Evolutionary conservation across 2,329 filamentous ascomycete genomes (phyloP), one percentile per base, ranked within the genome.

Genomic region (Pochonia chlamydosporia): DNA sequence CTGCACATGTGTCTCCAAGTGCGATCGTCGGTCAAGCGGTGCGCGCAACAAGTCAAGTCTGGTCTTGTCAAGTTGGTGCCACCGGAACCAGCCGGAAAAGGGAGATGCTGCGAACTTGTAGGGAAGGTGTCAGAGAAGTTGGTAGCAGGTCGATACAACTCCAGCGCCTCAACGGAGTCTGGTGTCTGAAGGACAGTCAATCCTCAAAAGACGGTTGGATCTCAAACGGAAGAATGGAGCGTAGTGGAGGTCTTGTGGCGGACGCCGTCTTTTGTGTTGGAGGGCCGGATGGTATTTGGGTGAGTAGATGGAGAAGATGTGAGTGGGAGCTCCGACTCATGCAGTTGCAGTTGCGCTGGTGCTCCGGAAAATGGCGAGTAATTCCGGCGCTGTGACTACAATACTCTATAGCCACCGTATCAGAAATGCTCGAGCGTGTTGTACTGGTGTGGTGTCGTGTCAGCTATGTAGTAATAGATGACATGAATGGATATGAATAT

Each of bases 11-110:
- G 20, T 20, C 14, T 13, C 9, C 6, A n/a, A 11, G n/a, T 23
- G 35, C 35, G 35, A 39, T 23, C 8, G 13, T 23, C 20, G 35
- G 35, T 8, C 18, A 14, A 36, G n/a, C 3, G 30, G 30, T n/a
- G 30, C 10, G n/a, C n/a, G n/a, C n/a, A n/a, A 36, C 33, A 36
- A 20, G 14, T n/a, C 6, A 21, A 24, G 42, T 25, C 23, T 23
- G 23, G 21, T n/a, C n/a, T n/a, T n/a, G n/a, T n/a, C 9, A n/a
- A 33, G 35, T 36, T 26, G 40, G 40, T 26, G 40, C 26, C 23
- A 35, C 48, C 44, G 44, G 48, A 35, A 44, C 44, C 44, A 47
- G 33, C 37, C 48, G 48, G 48, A 28, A 44, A 28, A 36, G 40
- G 23, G 31, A 21, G 31, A 49, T 40, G 37, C 44, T 26, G 48